Evolutionary conservation across 768 basidiomycete genomes (phyloP).

Genomic region (Boletus insuetus): DNA sequence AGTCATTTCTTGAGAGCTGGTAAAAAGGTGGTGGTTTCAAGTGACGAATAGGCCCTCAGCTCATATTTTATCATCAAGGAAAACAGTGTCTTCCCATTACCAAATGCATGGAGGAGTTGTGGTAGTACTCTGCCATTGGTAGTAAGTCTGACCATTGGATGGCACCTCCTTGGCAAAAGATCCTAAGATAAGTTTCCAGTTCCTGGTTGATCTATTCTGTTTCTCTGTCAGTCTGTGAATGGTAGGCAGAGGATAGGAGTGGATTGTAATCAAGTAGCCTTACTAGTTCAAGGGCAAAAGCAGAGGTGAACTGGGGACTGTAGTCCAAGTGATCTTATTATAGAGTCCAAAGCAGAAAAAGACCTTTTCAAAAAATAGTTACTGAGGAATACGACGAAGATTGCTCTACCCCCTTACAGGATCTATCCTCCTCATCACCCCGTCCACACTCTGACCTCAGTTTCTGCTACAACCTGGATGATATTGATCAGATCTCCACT

Average conservation of each 20-base stretch:
- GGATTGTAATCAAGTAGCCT: not conserved
- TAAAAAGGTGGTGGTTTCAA: not conserved
- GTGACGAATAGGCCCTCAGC: not conserved
- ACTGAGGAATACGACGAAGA: no score
- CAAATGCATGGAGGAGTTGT: not conserved
- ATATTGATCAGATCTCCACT: no score
- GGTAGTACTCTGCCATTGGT: not conserved
- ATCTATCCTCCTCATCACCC: no score
- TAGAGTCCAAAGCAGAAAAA: no score
- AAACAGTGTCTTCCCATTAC: not conserved
- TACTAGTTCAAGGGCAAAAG: not conserved
- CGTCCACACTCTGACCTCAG: no score
- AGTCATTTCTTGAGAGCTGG: not conserved
- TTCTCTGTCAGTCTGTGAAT: not conserved
- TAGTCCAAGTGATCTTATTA: no score
- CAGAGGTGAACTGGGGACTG: not conserved
- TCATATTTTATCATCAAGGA: not conserved
- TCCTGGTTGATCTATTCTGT: not conserved
- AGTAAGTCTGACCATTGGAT: not conserved
- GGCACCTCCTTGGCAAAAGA: not conserved
- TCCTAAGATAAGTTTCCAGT: not conserved
- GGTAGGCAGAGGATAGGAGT: not conserved
- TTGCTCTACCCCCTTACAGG: no score
- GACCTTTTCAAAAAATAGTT: no score
- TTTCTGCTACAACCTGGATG: no score